Conservation (phyloP, 2,329 filamentous ascomycete species). For the Microdochium paspali region DNA sequence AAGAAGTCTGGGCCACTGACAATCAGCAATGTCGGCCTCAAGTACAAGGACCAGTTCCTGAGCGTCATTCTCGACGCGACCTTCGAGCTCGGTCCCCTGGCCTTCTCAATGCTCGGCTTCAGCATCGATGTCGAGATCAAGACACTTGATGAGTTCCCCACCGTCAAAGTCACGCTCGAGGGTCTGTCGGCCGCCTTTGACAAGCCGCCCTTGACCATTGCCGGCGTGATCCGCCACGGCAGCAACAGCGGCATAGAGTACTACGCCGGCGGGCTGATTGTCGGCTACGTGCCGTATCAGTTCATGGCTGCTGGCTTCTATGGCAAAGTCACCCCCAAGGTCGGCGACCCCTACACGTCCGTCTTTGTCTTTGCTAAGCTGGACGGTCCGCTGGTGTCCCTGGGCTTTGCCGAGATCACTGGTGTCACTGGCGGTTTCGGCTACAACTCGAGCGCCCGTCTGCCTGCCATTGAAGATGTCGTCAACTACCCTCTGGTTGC, state of each 20-base stretch:
- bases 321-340: conserved; percentile 8
- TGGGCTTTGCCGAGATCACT: conserved; percentile 25
- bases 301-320: conserved; percentile 31
- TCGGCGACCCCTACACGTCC: conserved; percentile 11
- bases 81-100: conserved; percentile 24
- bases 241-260: conserved; percentile 13
- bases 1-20: conserved; percentile 20
- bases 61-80: conserved; percentile 22
- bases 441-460: conserved; percentile 22
- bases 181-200: conserved; percentile 24
- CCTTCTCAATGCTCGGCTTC: conserved; percentile 23
- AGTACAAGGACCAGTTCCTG: conserved; percentile 19
- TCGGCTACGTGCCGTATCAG: conserved; percentile 23
- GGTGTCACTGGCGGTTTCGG: conserved; percentile 28
- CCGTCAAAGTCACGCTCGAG: conserved; percentile 12
- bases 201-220: conserved; percentile 22
- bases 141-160: conserved; percentile 4
- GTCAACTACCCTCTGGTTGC: conserved; percentile 22
- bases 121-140: conserved; percentile 15
- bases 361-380: conserved; percentile 28
- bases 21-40: conserved; percentile 24
- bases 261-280: conserved; percentile 25
- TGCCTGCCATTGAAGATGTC: conserved; percentile 18
- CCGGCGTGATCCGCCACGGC: conserved; percentile 21
- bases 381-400: conserved; percentile 24